Conservation (phyloP, 306 rosid species). For the Sindora glabra region DNA sequence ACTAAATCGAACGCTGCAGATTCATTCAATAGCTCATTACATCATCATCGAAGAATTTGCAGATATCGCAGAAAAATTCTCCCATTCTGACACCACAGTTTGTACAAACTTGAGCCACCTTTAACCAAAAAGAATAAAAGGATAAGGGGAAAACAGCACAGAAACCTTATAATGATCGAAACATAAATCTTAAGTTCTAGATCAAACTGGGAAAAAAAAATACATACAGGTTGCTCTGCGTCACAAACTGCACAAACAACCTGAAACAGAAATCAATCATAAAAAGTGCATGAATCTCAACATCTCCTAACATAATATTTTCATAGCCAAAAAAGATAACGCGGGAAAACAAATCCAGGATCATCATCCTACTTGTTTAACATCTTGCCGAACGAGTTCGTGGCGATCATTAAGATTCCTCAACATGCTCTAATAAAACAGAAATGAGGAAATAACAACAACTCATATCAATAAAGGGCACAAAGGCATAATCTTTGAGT, state of each 20-base stretch:
- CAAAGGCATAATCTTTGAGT: not conserved
- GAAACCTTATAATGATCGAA: not conserved
- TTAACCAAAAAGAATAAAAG: not conserved
- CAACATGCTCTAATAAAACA: slow-evolving; percentile 50
- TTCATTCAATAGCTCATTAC: slow-evolving; percentile 30
- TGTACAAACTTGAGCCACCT: slow-evolving; percentile 84
- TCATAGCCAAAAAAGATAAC: not conserved
- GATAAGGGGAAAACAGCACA: not conserved
- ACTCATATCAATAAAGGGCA: slow-evolving; percentile 25
- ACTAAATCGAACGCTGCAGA: not conserved
- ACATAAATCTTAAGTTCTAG: not conserved
- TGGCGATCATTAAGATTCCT: slow-evolving; percentile 64
- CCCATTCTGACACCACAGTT: slow-evolving; percentile 95
- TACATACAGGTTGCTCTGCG: slow-evolving; percentile 86
- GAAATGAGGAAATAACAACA: not conserved
- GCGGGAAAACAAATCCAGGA: not conserved
- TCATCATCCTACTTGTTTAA: slow-evolving; percentile 47
- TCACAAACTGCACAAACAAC: slow-evolving; percentile 93
- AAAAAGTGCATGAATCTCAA: not conserved
- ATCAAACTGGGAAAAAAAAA: not conserved
- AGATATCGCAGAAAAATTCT: slow-evolving; percentile 81
- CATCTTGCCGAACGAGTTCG: slow-evolving; percentile 65
- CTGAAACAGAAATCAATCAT: slow-evolving; percentile 38
- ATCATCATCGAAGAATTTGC: slow-evolving; percentile 93
- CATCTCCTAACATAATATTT: not conserved